Evolutionary conservation across 176 grass and related monocot genomes (phyloP), one percentile per base, ranked within the genome.

Genomic region (Poa pratensis): DNA sequence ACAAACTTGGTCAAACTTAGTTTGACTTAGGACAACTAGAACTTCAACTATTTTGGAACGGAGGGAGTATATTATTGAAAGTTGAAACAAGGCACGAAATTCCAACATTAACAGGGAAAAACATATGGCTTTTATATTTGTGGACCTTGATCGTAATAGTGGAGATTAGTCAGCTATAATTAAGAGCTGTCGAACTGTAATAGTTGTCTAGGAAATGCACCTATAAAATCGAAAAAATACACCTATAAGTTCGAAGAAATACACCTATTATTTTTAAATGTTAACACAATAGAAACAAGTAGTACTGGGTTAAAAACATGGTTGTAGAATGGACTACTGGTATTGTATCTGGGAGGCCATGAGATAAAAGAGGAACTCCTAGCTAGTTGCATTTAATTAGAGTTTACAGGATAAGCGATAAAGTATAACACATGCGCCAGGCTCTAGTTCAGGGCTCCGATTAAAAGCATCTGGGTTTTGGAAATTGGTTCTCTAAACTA

Each of bases 401-500:
- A 54, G 73, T 76, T 59, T 59, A 61, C 35, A 59, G 23, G 34
- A 7, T 59, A 26, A 65, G 42, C 43, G 19, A 7, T 76, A 43
- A 63, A 54, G 71, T 55, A 19, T 13, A 72, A 30, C 19, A 43
- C 12, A 53, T 42, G 42, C 43, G 23, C 48, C 37, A 27, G 42
- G 13, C 64, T 75, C 30, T 30, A 30, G 30, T 30, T 30, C 30
- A 78, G 26, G 45, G 9, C 7, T 54, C 28, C 27, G 49, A 82
- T 62, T 61, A 24, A 42, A 7, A 79, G 2, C 1, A 30, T 62
- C 4, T 66, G 70, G 11, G 15, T 22, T 65, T 50, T 61, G 61
- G 42, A 84, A 70, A 43, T 75, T 18, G 60, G 19, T 62, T 32
- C 48, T 75, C 66, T 58, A 90, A 79, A 71, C 79, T 60, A 5